Conservation (phyloP, 805 yeast genomes). For the Saccharomycopsis fibuligera region DNA sequence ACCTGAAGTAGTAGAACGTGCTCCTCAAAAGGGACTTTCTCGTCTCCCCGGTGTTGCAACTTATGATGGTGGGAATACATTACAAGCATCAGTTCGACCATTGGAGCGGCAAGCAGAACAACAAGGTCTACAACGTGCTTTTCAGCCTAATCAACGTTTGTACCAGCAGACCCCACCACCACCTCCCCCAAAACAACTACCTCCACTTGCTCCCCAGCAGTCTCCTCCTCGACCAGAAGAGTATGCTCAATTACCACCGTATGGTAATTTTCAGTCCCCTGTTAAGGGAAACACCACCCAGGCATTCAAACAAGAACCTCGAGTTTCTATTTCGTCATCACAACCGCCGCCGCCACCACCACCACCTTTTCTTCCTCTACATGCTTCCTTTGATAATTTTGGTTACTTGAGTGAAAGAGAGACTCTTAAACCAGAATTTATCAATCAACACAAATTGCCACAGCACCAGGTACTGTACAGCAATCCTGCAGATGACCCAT, state of each 20-base stretch:
- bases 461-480: no score
- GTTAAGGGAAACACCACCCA: neutral
- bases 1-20: constrained; percentile 31
- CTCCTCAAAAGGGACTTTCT: no score
- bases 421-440: neutral
- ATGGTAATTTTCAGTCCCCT: constrained; percentile 4
- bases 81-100: neutral
- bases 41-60: constrained; percentile 28
- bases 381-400: neutral
- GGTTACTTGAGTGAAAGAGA: constrained; percentile 7
- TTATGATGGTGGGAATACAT: neutral
- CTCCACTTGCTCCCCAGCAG: no score
- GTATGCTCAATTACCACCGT: constrained; percentile 3
- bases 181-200: neutral
- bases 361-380: neutral
- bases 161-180: no score
- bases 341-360: neutral
- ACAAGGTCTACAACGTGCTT: neutral
- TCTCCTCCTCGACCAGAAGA: no score
- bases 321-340: no score
- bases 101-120: no score
- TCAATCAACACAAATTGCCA: constrained; percentile 55
- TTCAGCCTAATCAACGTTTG: no score
- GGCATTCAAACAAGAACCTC: neutral
- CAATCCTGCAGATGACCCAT: constrained; percentile 80